A percentile compares a stretch with the other conserved stretches of the same genome.
Evolutionary conservation across 2,329 filamentous ascomycete genomes (phyloP).

Genomic region (Ilyonectria sp.): DNA sequence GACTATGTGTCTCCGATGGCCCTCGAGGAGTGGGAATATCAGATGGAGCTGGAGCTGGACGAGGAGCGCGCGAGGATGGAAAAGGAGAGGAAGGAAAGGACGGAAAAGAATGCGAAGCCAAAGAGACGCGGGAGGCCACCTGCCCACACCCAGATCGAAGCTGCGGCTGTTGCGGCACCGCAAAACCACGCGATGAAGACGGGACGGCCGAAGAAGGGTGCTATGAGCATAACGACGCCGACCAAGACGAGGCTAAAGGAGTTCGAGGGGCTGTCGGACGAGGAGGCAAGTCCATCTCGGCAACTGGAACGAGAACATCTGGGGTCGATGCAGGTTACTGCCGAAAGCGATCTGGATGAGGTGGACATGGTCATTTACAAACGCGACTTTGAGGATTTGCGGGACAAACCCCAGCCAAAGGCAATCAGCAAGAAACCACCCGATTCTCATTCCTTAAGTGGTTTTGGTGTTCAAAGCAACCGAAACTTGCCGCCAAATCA

Average conservation of each 20-base stretch:
- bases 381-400: conserved; percentile 1
- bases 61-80: conserved; percentile 52
- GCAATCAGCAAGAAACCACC: neutral
- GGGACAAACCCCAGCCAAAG: neutral
- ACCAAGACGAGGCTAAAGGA: conserved; percentile 51
- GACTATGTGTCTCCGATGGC: conserved; percentile 72
- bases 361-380: neutral
- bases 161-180: conserved; percentile 48
- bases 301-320: conserved; percentile 47
- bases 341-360: conserved; percentile 19
- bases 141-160: conserved; percentile 51
- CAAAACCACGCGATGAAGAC: conserved; percentile 42
- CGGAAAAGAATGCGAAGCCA: conserved; percentile 13
- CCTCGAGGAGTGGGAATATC: conserved; percentile 71
- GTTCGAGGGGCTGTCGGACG: conserved; percentile 50
- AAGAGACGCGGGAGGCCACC: conserved; percentile 46
- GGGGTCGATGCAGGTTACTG: conserved; percentile 11
- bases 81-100: conserved; percentile 47
- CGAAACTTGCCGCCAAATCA: neutral
- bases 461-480: conserved; percentile 5
- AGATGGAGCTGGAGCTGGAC: conserved; percentile 60
- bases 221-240: conserved; percentile 56
- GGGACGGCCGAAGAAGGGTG: conserved; percentile 47
- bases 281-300: conserved; percentile 48
- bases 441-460: conserved; percentile 2